Conservation (phyloP, 2,329 filamentous ascomycete species). For the Tolypocladium guangdongense region DNA sequence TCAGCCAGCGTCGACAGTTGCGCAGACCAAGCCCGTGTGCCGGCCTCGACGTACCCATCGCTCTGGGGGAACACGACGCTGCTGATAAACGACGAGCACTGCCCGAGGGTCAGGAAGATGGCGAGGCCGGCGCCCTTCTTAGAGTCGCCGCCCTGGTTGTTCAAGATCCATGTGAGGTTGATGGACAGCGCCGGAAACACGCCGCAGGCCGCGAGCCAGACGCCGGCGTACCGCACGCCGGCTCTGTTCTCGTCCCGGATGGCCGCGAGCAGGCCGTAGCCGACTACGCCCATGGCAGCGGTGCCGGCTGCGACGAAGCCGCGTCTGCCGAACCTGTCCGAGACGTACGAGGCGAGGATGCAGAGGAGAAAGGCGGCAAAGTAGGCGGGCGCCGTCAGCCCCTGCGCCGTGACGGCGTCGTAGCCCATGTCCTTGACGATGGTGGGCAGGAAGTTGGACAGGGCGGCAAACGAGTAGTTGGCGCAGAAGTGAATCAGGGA, state of each 20-base stretch:
- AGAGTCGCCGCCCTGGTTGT: slow-evolving; percentile 18
- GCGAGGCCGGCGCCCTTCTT: slow-evolving; percentile 13
- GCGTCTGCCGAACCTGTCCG: slow-evolving; percentile 23
- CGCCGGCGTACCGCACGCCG: slow-evolving; percentile 22
- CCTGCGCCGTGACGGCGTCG: slow-evolving; percentile 25
- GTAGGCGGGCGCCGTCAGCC: slow-evolving; percentile 29
- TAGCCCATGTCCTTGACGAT: slow-evolving; percentile 29
- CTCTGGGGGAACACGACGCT: slow-evolving; percentile 12
- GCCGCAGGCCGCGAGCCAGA: slow-evolving; percentile 24
- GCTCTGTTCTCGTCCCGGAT: slow-evolving; percentile 8
- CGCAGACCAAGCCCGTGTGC: not conserved
- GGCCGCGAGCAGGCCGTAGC: slow-evolving; percentile 17
- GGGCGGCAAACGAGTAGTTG: slow-evolving; percentile 24
- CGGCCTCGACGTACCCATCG: slow-evolving; percentile 10
- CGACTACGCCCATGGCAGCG: slow-evolving; percentile 12
- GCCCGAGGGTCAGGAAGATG: slow-evolving; percentile 13
- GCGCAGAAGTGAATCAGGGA: slow-evolving; percentile 26
- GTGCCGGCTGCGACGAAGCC: slow-evolving; percentile 20
- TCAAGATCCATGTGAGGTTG: slow-evolving; percentile 19
- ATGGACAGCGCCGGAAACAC: slow-evolving; percentile 15
- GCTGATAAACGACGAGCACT: slow-evolving; percentile 18
- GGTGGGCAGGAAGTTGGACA: slow-evolving; percentile 30
- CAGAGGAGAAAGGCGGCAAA: slow-evolving; percentile 25
- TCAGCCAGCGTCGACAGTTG: not conserved
- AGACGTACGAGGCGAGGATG: slow-evolving; percentile 17